Conservation (phyloP, 1,284 basidiomycete genomes). For the Pulveroboletus sp. region DNA sequence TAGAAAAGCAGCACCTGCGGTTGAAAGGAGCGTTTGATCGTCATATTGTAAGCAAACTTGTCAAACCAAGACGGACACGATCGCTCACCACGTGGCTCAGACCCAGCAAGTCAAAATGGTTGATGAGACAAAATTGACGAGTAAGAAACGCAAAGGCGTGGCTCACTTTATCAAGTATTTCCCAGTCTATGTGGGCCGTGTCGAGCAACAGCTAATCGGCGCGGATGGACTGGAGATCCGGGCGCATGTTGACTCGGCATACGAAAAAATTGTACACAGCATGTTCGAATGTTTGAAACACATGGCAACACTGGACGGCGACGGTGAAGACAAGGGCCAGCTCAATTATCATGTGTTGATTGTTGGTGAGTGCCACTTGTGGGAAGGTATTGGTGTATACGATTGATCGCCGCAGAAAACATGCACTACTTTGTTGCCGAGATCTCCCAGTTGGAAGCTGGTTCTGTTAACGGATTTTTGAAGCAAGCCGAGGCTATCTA, state of each 20-base stretch:
- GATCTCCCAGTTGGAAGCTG: slow-evolving; percentile 67
- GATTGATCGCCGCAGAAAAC: slow-evolving; percentile 66
- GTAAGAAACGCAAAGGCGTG: slow-evolving; percentile 91
- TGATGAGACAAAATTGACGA: slow-evolving; percentile 87
- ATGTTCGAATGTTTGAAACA: slow-evolving; percentile 95
- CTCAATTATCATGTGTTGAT: slow-evolving; percentile 95
- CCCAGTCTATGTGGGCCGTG: slow-evolving; percentile 81
- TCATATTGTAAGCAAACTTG: slow-evolving; percentile 64
- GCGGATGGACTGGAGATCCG: slow-evolving; percentile 80
- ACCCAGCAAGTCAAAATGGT: slow-evolving; percentile 88
- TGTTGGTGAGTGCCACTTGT: slow-evolving; percentile 66
- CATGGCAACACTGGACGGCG: slow-evolving; percentile 90
- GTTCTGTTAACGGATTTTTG: slow-evolving; percentile 68
- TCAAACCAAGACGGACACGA: neutral
- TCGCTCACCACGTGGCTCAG: slow-evolving; percentile 42
- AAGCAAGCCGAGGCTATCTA: slow-evolving; percentile 82
- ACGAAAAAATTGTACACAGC: slow-evolving; percentile 83
- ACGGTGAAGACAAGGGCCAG: slow-evolving; percentile 93
- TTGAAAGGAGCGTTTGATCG: slow-evolving; percentile 74
- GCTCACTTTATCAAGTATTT: slow-evolving; percentile 94
- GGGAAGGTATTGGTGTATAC: neutral
- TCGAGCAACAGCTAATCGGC: slow-evolving; percentile 86
- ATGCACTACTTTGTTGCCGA: slow-evolving; percentile 93
- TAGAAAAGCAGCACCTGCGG: slow-evolving; percentile 82
- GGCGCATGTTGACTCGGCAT: slow-evolving; percentile 75